Conservation (phyloP, 768 basidiomycete genomes). For the Lactifluus piperatus region DNA sequence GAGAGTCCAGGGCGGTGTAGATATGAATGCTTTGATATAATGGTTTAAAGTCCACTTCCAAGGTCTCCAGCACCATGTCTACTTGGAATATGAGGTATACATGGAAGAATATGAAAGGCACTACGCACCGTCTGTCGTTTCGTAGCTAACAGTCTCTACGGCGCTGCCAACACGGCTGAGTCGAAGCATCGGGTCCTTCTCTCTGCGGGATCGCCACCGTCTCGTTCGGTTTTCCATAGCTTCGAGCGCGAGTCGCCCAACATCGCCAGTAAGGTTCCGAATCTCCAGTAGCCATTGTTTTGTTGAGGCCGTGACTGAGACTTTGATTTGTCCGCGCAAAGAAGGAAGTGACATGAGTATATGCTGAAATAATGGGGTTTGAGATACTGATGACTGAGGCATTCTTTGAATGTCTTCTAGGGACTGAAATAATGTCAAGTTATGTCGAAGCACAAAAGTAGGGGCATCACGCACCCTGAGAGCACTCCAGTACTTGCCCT, state of each 20-base stretch:
- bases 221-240: slow-evolving; percentile 78
- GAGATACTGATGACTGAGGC: slow-evolving; percentile 80
- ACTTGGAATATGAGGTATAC: slow-evolving; percentile 17
- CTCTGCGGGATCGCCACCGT: slow-evolving; percentile 76
- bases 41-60: slow-evolving; percentile 89
- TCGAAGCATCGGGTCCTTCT: slow-evolving; percentile 74
- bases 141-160: slow-evolving; percentile 85
- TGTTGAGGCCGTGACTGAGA: slow-evolving; percentile 87
- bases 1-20: slow-evolving; percentile 83
- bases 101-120: neutral
- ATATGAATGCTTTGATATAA: slow-evolving; percentile 97
- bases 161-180: slow-evolving; percentile 80
- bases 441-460: slow-evolving; percentile 21
- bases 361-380: slow-evolving; percentile 90
- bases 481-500: slow-evolving; percentile 96
- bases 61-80: slow-evolving; percentile 85
- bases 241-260: slow-evolving; percentile 83
- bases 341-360: slow-evolving; percentile 89
- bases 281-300: slow-evolving; percentile 98
- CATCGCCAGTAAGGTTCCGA: slow-evolving; percentile 74
- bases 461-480: slow-evolving; percentile 58
- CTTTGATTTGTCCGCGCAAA: slow-evolving; percentile 79
- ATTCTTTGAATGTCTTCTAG: slow-evolving; percentile 91
- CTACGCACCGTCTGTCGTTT: slow-evolving; percentile 85
- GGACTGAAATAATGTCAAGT: slow-evolving; percentile 47